A percentile compares a stretch with the other conserved stretches of the same genome.
These are phyloP conservation scores for Camelina neglecta DNA, from an alignment of 345 rosid species.

Conservation along the genomic window DNA sequence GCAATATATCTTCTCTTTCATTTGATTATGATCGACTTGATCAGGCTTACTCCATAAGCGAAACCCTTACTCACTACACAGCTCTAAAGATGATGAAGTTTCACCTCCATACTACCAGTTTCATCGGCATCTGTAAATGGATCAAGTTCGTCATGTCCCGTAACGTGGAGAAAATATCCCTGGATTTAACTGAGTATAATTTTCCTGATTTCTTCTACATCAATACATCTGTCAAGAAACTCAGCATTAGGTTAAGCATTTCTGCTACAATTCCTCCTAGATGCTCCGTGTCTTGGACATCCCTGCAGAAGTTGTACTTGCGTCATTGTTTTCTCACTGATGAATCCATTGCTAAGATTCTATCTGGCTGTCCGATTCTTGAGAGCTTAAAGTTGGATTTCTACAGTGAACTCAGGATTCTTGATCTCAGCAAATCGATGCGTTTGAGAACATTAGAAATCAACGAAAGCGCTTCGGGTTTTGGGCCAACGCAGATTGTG, in stretches of 20 bases:
- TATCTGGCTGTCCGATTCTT: slow-evolving; percentile 26
- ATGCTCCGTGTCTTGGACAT: slow-evolving; percentile 15
- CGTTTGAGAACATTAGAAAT: background rate
- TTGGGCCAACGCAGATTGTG: background rate
- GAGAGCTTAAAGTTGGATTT: background rate
- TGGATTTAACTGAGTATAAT: background rate
- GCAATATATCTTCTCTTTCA: slow-evolving; percentile 4
- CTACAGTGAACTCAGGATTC: background rate
- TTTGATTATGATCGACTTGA: background rate
- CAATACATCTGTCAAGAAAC: slow-evolving; percentile 15
- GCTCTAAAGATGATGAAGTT: background rate
- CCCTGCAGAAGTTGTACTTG: background rate
- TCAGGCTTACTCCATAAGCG: background rate
- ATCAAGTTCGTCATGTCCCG: slow-evolving; percentile 17
- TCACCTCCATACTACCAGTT: background rate
- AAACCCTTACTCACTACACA: background rate
- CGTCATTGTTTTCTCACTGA: background rate
- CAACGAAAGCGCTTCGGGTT: no score
- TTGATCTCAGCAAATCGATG: slow-evolving; percentile 26
- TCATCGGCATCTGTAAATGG: background rate
- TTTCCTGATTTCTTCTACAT: slow-evolving; percentile 1
- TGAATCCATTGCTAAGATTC: slow-evolving; percentile 6
- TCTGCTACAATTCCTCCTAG: background rate
- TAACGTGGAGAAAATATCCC: slow-evolving; percentile 11
- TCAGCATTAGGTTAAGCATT: background rate